Evolutionary conservation across 768 basidiomycete species (phyloP), one percentile per base, ranked within the genome.

Genomic region (Termitomyces sp.): DNA sequence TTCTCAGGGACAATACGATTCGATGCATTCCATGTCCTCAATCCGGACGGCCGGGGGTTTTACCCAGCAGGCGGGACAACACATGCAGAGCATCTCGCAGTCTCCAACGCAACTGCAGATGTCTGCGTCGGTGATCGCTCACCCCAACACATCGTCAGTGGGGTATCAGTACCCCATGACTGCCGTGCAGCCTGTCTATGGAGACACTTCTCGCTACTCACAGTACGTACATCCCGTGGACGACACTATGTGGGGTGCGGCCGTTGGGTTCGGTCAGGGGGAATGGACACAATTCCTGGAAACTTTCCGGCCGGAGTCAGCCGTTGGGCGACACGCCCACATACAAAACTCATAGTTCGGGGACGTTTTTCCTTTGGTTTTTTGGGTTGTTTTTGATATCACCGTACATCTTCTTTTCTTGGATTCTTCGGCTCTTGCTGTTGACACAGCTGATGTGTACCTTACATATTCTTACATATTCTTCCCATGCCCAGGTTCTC

Each of bases 241-340:
- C 57, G 84, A 87, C 37, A 75, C 75, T 32, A 85, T 89, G 76
- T 91, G 89, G 88, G 88, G 88, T 42, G 79, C 88, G 16, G 80
- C 84, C 37, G 79, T 85, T 49, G 86, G 86, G 17, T 87, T 91
- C 65, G 88, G 82, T 55, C 85, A 88, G 61, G 82, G 84, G 40
- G 89, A 91, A 70, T 91, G 89, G 86, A 76, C 74, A 3, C 76
- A 77, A 53, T 76, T 79, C 56, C 70, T 90, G 70, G 84, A 88
- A 58, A 85, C 80, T 44, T 77, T 89, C 70, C 77, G 83, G 64
- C 79, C 82, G 28, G 74, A 76, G 30, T 63, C 67, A 39, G 42
- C 64, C 21, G 27, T 66, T 23, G 60, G 64, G 37, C 62, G 66
- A 51, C 73, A 75, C 19, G 19, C 49, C 47, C 76, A 76, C 61